These are phyloP conservation scores for Diaporthe sp. DNA, from an alignment of 2,329 filamentous ascomycete species.

Conservation along the genomic window DNA sequence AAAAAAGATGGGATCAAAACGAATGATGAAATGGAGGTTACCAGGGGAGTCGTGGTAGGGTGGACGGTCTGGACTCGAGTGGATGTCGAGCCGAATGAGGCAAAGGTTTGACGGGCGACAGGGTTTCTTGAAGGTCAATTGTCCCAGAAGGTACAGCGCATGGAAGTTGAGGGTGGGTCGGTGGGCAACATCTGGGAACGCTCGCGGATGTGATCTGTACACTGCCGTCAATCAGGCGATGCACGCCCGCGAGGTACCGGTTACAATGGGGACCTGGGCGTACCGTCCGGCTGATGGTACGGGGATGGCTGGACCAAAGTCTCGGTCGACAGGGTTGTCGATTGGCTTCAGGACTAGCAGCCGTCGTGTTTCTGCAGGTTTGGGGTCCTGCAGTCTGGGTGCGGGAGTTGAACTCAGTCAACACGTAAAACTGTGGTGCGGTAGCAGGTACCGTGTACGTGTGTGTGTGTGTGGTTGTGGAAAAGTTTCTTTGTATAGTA, in stretches of 20 bases:
- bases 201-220: slow-evolving; percentile 36
- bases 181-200: slow-evolving; percentile 36
- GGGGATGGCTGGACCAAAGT: slow-evolving; percentile 27
- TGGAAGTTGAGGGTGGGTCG: slow-evolving; percentile 36
- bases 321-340: slow-evolving; percentile 27
- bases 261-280: slow-evolving; percentile 10
- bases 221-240: slow-evolving; percentile 38
- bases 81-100: slow-evolving; percentile 34
- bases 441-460: not conserved
- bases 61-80: slow-evolving; percentile 36
- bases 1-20: slow-evolving; percentile 36
- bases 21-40: slow-evolving; percentile 39
- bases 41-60: slow-evolving; percentile 29
- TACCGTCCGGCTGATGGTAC: slow-evolving; percentile 9
- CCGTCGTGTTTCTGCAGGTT: slow-evolving; percentile 32
- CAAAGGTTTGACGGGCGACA: slow-evolving; percentile 35
- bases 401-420: slow-evolving; percentile 27
- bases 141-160: slow-evolving; percentile 36
- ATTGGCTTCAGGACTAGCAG: slow-evolving; percentile 31
- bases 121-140: slow-evolving; percentile 34
- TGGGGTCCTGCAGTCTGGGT: slow-evolving; percentile 29
- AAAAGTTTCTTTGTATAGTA: slow-evolving; percentile 25
- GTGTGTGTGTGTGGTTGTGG: not conserved
- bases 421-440: slow-evolving; percentile 29
- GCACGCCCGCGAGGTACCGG: slow-evolving; percentile 19